Evolutionary conservation across 345 rosid genomes (phyloP).

Genomic region (Citrus sp.): DNA sequence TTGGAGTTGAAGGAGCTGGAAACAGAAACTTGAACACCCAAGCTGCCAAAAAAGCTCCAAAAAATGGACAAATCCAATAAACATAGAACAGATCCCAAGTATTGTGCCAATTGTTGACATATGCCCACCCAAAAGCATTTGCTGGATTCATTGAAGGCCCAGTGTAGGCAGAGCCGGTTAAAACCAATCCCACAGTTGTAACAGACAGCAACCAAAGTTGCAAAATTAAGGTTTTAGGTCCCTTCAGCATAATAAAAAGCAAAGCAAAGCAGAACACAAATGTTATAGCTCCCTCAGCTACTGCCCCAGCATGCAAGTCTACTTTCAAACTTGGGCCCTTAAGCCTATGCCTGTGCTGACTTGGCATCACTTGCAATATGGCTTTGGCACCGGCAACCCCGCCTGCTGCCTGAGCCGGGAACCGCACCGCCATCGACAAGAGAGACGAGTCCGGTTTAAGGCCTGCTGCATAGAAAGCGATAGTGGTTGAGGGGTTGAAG

Average conservation of each 20-base stretch:
- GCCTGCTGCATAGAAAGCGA: constrained; percentile 45
- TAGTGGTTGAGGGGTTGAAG: constrained; percentile 46
- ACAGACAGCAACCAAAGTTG: constrained; percentile 51
- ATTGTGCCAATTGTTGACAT: constrained; percentile 49
- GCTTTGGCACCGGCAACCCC: constrained; percentile 23
- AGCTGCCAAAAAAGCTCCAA: constrained; percentile 50
- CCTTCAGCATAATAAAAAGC: constrained; percentile 41
- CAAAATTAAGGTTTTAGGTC: constrained; percentile 42
- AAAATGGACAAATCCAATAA: constrained; percentile 63
- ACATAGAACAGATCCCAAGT: constrained; percentile 66
- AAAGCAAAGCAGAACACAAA: constrained; percentile 37
- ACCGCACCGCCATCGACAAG: constrained; percentile 31
- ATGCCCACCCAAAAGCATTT: constrained; percentile 80
- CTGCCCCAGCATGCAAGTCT: constrained; percentile 54
- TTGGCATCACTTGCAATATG: constrained; percentile 42
- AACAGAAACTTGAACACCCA: constrained; percentile 35
- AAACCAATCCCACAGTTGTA: constrained; percentile 40
- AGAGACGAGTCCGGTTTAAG: constrained; percentile 28
- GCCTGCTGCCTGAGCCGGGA: constrained; percentile 36
- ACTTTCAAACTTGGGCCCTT: constrained; percentile 58
- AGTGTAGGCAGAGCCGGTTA: constrained; percentile 46
- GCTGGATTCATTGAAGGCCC: constrained; percentile 82
- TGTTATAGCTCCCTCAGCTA: constrained; percentile 56
- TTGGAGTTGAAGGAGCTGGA: constrained; percentile 11
- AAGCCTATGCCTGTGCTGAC: constrained; percentile 36